Base-by-base conservation (phyloP, 306 rosid genomes). In the Quercus suber region DNA sequence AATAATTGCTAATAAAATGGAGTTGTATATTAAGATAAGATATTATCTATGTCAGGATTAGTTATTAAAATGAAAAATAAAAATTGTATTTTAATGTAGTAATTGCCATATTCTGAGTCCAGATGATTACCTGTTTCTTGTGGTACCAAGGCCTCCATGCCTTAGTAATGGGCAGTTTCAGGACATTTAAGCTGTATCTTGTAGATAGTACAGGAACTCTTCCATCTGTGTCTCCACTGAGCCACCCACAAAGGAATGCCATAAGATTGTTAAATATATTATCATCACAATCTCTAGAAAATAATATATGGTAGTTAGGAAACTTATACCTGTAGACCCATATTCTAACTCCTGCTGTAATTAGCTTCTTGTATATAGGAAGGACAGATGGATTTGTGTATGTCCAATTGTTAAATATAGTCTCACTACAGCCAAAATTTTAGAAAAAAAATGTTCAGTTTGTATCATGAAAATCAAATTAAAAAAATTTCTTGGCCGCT, bases 151-250 rank as follows among this genome's bases (percentile, higher is more conserved):
- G 98, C 73, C 93, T 88, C 97, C 97, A 94, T 79, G 82, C 19
- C 85, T 90, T 89, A 4, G 79, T 92, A 69, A 94, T 90, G 49
- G 87, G 88, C 73, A 92, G 65, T 73, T 84, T 85, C 8, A 92
- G 89, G 51, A 88, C n/a, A 56, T 82, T 81, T 63, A 92, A 75
- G 88, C 97, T 92, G 78, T 94, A 94, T 81, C 92, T 88, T 3
- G 97, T 94, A 4, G 98, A 94, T 79, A 94, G 71, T 61, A 94
- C 94, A 17, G 98, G 97, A 75, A 90, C 97, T 86, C 98, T 94
- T 72, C 98, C 98, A 76, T 94, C 98, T 55, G 97, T 90, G 76
- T 94, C 98, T 80, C 98, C 98, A 85, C 97, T 94, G 86, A 73
- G 35, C 37, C 25, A 7, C 72, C 58, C 55, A 17, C 4, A 33